Base-by-base conservation (phyloP, 2,329 filamentous ascomycete species). In the Bipolaris cookei region DNA sequence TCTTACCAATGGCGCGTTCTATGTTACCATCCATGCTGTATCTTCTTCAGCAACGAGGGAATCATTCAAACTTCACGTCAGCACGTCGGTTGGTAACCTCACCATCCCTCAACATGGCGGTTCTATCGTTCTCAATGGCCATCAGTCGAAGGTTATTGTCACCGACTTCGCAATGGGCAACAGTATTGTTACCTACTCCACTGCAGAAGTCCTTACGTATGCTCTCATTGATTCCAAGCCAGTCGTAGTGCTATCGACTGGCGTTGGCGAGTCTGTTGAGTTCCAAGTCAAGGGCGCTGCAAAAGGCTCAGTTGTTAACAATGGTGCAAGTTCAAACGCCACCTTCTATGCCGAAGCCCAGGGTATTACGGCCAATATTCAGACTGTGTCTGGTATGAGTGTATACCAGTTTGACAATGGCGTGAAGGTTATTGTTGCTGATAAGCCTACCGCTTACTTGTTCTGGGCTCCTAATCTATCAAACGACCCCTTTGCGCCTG, bases 91-190 rank as follows among this genome's bases (percentile, higher is more conserved):
- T 14, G 86, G 86, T 1, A 71, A 78, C 4, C 58, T 87, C 7
- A 83, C 80, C 0, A 78, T 88, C 13, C 85, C 86, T 1, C 81
- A 82, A 54, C 77, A 81, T 43, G 79, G 76, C 1, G 77, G 77
- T 0, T 67, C 71, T 0, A 81, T 87, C 42, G 76, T 81, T 5
- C 78, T 89, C 38, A 82, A 87, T 53, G 86, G 86, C 1, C 83
- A 86, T 35, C 83, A 87, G 53, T 82, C 85, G 6, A 88, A 88
- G 77, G 83, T 88, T 14, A 70, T 88, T 3, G 83, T 85, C 0
- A 85, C 85, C 0, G 86, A 88, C 62, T 88, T 87, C 54, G 69
- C 61, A 1, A 81, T 87, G 37, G 86, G 85, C 1, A 69, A 74
- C 6, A 76, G 83, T 58, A 85, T 80, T 1, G 71, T 86, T 1